A percentile compares a stretch with the other conserved stretches of the same genome.
phyloP scores from a whole-genome alignment of 164 flowering plant genomes.

The Macadamia integrifolia region DNA sequence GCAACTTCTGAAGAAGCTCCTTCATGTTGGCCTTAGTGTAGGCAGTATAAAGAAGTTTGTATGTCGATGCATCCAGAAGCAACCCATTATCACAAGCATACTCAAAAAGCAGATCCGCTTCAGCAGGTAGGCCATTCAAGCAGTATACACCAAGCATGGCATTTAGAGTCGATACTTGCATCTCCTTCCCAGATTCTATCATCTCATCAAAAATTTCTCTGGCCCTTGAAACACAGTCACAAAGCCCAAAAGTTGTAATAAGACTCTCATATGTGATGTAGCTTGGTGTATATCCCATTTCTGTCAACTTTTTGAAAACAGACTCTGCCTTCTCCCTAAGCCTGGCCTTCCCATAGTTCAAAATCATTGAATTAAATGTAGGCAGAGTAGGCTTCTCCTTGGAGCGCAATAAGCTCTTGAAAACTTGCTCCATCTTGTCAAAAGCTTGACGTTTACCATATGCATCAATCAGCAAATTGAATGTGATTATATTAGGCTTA shows the following conservation, averaged over 20 bases:
- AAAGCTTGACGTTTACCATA: conserved; percentile 88
- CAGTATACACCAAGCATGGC: conserved; percentile 90
- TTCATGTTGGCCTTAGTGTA: conserved; percentile 76
- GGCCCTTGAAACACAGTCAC: conserved; percentile 73
- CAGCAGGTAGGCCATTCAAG: conserved; percentile 57
- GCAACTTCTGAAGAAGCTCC: conserved; percentile 55
- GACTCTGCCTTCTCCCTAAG: conserved; percentile 71
- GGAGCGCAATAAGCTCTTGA: conserved; percentile 68
- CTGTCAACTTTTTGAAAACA: conserved; percentile 46
- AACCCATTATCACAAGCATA: conserved; percentile 30
- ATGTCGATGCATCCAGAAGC: conserved; percentile 58
- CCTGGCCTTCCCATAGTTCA: conserved; percentile 88
- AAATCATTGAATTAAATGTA: conserved; percentile 92
- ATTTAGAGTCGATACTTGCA: conserved; percentile 74
- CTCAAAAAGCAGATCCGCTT: conserved; percentile 67
- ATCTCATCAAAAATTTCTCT: conserved; percentile 58
- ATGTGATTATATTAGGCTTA: conserved; percentile 82
- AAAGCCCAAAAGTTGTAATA: conserved; percentile 73
- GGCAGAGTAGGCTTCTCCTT: conserved; percentile 83
- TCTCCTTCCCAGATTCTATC: conserved; percentile 44
- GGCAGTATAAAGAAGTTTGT: conserved; percentile 85
- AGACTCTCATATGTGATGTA: conserved; percentile 75
- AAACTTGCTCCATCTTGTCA: conserved; percentile 93
- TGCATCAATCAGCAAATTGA: conserved; percentile 81
- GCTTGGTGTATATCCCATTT: conserved; percentile 65